Conservation (phyloP, 78 protist species). For the Capsaspora owczarzaki region DNA sequence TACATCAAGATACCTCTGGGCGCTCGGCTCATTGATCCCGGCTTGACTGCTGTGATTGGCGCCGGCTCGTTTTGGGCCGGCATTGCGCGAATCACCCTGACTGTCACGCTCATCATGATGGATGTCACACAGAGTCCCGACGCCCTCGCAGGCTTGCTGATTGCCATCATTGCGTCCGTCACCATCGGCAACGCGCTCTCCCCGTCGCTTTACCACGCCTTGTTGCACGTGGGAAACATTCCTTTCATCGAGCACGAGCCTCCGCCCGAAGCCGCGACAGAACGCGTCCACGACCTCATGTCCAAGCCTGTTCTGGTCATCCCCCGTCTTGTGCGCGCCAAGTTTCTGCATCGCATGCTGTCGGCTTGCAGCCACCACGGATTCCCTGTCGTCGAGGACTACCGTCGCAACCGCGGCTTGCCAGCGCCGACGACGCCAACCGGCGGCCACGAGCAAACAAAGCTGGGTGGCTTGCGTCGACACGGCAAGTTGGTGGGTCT, state of each 20-base stretch:
- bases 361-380: neutral
- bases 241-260: conserved; percentile 1
- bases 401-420: too few species aligned
- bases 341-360: neutral
- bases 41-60: neutral
- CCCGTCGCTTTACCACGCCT: neutral
- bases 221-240: neutral
- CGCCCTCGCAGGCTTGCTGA: neutral
- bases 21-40: neutral
- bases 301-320: neutral
- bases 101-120: neutral
- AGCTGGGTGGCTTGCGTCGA: too few species aligned
- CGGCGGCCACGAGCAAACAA: too few species aligned
- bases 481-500: neutral
- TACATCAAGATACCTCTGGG: neutral
- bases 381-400: neutral
- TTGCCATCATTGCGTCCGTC: neutral
- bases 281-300: too few species aligned
- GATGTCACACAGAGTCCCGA: neutral
- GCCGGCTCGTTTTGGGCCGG: neutral
- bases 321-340: neutral
- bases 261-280: too few species aligned
- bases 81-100: neutral
- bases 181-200: neutral
- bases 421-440: too few species aligned